A percentile compares a stretch with the other conserved stretches of the same genome.
phyloP scores from a whole-genome alignment of 164 flowering plant species.

The Vitis rupestris region DNA sequence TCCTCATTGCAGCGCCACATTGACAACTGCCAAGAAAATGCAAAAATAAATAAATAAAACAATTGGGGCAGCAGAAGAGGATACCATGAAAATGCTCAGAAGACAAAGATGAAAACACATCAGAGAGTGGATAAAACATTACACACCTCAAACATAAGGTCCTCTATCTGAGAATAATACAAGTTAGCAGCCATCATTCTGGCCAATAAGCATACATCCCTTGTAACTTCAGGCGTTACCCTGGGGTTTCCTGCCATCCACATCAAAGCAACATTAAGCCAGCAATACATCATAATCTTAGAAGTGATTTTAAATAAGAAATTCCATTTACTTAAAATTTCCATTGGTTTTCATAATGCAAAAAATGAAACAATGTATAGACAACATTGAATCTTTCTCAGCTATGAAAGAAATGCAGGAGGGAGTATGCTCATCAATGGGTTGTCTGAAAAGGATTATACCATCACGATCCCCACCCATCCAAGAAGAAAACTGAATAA shows the following conservation, averaged over 20 bases:
- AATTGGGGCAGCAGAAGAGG: not conserved
- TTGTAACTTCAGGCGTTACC: conserved; percentile 98
- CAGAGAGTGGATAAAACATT: not conserved
- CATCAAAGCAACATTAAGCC: not conserved
- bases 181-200: conserved; percentile 99
- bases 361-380: not conserved
- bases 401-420: not conserved
- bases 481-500: conserved; percentile 64
- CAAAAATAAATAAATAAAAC: not conserved
- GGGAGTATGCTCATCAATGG: not conserved
- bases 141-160: conserved; percentile 96
- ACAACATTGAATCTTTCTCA: not conserved
- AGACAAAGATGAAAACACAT: not conserved
- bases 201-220: conserved; percentile 96
- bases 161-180: conserved; percentile 94
- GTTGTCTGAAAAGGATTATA: not conserved
- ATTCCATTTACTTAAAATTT: not conserved
- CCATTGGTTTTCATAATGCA: not conserved
- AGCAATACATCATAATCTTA: not conserved
- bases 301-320: not conserved
- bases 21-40: conserved; percentile 28
- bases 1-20: conserved; percentile 70
- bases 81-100: not conserved
- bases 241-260: conserved; percentile 84
- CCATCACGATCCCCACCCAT: conserved; percentile 99